Base-by-base conservation (phyloP, 345 rosid species). In the Dovyalis caffra region DNA sequence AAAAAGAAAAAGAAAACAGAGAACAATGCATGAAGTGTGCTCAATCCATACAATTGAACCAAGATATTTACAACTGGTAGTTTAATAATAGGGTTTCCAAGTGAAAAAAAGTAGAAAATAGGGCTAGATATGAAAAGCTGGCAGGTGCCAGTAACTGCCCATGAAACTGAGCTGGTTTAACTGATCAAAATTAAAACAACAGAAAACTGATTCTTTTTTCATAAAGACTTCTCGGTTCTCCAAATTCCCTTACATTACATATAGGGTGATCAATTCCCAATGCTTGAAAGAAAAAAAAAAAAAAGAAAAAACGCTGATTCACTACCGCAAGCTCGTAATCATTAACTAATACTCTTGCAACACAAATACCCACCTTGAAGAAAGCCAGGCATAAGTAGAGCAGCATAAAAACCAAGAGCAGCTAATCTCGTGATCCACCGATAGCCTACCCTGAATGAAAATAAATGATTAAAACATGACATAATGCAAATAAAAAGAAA, bases 381-480 rank as follows among this genome's bases (percentile, higher is more conserved):
- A 74, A 80, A 80, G 28, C 83, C 80, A 56, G 83, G 83, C 77
- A 76, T 61, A 53, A 80, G 83, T 67, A 80, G 73, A 43, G 68
- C 23, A 29, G 80, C 83, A 72, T 80, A 80, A 28, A 76, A n/a
- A 4, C 37, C 62, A 72, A 80, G 83, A 9, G 74, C 83, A n/a
- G 74, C 80, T 60, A 80, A 74, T 62, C 80, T 80, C 26, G 77
- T 72, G 71, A 80, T 68, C 83, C 83, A 80, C 53, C 80, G 77
- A 62, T 76, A 80, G 69, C 83, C 83, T 80, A 80, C 38, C 80
- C 83, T 80, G 83, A 76, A 76, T 8, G 31, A 80, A 76, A 25
- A 76, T 49, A 62, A 63, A 72, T 72, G 77, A 68, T 76, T 61
- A 80, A 69, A 76, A 66, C 72, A 49, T 71, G 76, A 49, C 64